Evolutionary conservation across 179 eudicot species (phyloP), one percentile per base, ranked within the genome.

Genomic region (Amaranthus tricolor): DNA sequence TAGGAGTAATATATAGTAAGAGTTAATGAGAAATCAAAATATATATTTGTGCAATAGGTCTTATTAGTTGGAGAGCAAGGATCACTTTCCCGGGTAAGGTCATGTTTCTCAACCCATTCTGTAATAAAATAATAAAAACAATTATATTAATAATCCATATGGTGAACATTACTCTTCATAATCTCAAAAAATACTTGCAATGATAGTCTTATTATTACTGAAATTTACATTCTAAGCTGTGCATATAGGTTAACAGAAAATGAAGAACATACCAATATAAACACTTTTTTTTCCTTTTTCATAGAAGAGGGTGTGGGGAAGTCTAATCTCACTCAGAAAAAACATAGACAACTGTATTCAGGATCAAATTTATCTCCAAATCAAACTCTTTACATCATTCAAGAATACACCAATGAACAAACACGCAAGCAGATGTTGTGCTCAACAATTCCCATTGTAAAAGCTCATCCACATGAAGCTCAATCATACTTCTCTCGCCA

Each of bases 401-500:
- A 63, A 14, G 14, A 69, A 12, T 19, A 47, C 57, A 62, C 15
- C 55, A 44, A 31, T 54, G 13, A 5, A 59, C 57, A 77, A 49
- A 55, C 50, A 66, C 0, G 48, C 68, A 57, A 4, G 13, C 4
- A 69, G 71, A 0, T 15, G 51, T 31, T 54, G 70, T 24, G 52
- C 52, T 24, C 55, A 53, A n/a, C 50, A 55, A 43, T 19, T 55
- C 58, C 57, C 51, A 70, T 66, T 52, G 57, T 60, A 58, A 59
- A 14, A 17, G 49, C 14, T 44, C 52, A 57, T 5, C 74, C 11
- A 9, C 12, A 57, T 16, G 15, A 1, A 14, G 31, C 44, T 70
- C 76, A 94, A 79, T 94, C 98, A 76, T 94, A 94, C 79, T 94
- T 94, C 84, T 92, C 98, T 71, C 94, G 90, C 98, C 98, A 94